Conservation (phyloP, 345 rosid genomes). For the Raphanus sativus region DNA sequence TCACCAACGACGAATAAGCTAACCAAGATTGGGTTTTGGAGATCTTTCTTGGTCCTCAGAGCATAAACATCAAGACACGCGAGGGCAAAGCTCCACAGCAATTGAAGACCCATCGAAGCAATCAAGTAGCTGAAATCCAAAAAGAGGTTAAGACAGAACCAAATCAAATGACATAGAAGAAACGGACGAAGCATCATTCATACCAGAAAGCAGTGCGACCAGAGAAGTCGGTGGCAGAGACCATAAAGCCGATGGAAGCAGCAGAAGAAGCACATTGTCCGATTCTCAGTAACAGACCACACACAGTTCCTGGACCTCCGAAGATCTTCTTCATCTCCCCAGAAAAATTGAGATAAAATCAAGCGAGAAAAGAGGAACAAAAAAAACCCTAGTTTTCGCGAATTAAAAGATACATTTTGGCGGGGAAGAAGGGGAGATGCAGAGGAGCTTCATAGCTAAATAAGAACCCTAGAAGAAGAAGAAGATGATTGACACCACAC, state of each 20-base stretch:
- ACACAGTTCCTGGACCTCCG: slow-evolving; percentile 81
- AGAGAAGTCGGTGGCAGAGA: slow-evolving; percentile 59
- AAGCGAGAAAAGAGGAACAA: slow-evolving; percentile 22
- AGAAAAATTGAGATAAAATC: slow-evolving; percentile 8
- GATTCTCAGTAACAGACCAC: slow-evolving; percentile 67
- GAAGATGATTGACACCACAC: not conserved
- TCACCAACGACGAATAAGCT: slow-evolving; percentile 94
- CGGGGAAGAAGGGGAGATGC: not conserved
- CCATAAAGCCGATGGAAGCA: slow-evolving; percentile 74
- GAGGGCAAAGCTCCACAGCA: slow-evolving; percentile 92
- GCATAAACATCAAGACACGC: slow-evolving; percentile 93
- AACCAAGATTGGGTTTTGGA: slow-evolving; percentile 83
- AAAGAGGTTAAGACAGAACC: not conserved
- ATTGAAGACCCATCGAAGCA: slow-evolving; percentile 96
- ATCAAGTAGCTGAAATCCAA: slow-evolving; percentile 68
- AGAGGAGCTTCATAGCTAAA: slow-evolving; percentile 18
- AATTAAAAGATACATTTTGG: slow-evolving; percentile 23
- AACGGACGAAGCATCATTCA: not conserved
- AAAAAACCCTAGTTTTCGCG: slow-evolving; percentile 34
- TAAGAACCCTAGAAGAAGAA: not conserved
- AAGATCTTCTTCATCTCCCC: slow-evolving; percentile 67
- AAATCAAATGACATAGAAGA: not conserved
- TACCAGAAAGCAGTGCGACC: slow-evolving; percentile 91
- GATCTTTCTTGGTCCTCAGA: slow-evolving; percentile 70
- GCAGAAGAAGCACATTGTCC: slow-evolving; percentile 82